phyloP scores from a whole-genome alignment of 495 filamentous ascomycete species.

The Podospora pseudopauciseta region DNA sequence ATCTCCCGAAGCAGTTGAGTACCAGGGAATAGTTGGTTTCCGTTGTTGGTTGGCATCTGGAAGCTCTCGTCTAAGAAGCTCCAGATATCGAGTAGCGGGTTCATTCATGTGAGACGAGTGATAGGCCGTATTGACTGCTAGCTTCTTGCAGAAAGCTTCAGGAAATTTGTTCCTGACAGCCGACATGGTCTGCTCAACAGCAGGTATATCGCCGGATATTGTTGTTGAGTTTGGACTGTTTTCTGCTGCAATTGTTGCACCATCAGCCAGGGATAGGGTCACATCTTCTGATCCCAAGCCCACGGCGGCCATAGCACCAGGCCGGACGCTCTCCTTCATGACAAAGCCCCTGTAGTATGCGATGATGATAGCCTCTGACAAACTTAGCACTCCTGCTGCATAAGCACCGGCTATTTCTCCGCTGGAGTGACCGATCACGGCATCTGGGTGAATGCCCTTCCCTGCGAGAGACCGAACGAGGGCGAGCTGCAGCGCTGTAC shows the following conservation, averaged over 20 bases:
- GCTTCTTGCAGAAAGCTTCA: slow-evolving; percentile 41
- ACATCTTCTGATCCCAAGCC: slow-evolving; percentile 30
- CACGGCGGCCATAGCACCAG: slow-evolving; percentile 46
- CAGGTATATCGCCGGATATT: slow-evolving; percentile 38
- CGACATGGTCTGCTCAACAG: slow-evolving; percentile 33
- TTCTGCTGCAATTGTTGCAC: slow-evolving; percentile 40
- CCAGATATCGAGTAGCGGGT: slow-evolving; percentile 37
- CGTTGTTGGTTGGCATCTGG: no score
- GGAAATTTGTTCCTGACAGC: slow-evolving; percentile 24
- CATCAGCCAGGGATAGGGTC: slow-evolving; percentile 22
- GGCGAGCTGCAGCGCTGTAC: slow-evolving; percentile 47
- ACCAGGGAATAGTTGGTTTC: no score
- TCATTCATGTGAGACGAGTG: slow-evolving; percentile 40
- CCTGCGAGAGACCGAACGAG: slow-evolving; percentile 45
- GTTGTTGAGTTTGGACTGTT: slow-evolving; percentile 48
- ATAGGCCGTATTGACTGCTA: slow-evolving; percentile 42
- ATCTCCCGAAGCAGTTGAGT: no score
- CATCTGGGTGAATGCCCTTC: slow-evolving; percentile 43
- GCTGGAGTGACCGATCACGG: slow-evolving; percentile 57
- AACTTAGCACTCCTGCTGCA: slow-evolving; percentile 36
- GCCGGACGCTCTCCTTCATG: slow-evolving; percentile 15
- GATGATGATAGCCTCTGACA: slow-evolving; percentile 46
- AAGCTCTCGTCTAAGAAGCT: not conserved
- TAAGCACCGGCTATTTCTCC: slow-evolving; percentile 54
- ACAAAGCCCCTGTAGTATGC: slow-evolving; percentile 40